Percentiles rank a stretch among this genome's conserved stretches.
These are phyloP conservation scores for Mallotus japonicus DNA, from an alignment of 441 rosid genomes.

Conservation along the genomic window DNA sequence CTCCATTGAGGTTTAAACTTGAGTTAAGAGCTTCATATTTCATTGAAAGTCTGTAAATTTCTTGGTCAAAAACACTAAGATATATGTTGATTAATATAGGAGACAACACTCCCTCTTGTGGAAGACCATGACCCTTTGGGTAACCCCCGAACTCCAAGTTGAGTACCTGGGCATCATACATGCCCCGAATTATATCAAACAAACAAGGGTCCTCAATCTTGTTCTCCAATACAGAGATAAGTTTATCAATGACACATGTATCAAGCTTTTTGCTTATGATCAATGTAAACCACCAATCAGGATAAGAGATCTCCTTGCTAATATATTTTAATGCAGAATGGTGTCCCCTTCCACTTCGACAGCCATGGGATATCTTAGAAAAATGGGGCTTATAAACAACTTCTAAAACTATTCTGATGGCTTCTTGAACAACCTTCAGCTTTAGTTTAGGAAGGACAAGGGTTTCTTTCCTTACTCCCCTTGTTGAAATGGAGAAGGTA, in stretches of 20 bases:
- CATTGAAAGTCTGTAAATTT: conserved; percentile 69
- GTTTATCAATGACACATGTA: conserved; percentile 44
- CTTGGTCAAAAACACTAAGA: conserved; percentile 71
- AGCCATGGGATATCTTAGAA: conserved; percentile 90
- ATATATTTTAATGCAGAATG: conserved; percentile 71
- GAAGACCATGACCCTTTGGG: conserved; percentile 95
- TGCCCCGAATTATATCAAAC: conserved; percentile 45
- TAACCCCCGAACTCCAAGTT: conserved; percentile 89
- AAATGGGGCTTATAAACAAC: conserved; percentile 77
- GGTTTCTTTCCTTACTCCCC: conserved; percentile 60
- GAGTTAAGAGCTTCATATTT: conserved; percentile 68
- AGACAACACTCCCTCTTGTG: conserved; percentile 86
- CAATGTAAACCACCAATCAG: conserved; percentile 90
- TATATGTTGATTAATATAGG: conserved; percentile 80
- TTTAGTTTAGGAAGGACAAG: conserved; percentile 70
- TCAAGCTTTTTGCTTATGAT: conserved; percentile 53
- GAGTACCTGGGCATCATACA: conserved; percentile 69
- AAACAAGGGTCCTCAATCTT: conserved; percentile 56
- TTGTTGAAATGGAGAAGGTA: conserved; percentile 53
- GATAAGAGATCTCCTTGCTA: conserved; percentile 49
- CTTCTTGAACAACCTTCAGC: conserved; percentile 75
- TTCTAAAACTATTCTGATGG: conserved; percentile 75
- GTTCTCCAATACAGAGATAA: conserved; percentile 68
- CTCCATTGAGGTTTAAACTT: conserved; percentile 28
- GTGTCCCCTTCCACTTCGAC: conserved; percentile 84